Evolutionary conservation across 148 eudicot genomes (phyloP), one percentile per base, ranked within the genome.

Genomic region (Camellia lanceoleosa): DNA sequence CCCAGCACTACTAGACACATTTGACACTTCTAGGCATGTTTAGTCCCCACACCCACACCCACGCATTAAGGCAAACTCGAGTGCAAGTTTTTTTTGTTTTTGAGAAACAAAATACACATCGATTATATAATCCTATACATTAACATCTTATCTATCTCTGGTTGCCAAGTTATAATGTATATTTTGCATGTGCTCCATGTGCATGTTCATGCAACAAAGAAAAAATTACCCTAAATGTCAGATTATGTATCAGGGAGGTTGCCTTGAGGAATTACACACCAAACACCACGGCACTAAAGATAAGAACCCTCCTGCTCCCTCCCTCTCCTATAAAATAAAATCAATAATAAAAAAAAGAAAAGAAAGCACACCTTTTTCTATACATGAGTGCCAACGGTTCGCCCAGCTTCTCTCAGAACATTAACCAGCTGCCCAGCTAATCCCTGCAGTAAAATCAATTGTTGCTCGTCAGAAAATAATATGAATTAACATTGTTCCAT

Each of bases 401-500:
- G 99, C 58, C 94, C 90, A 65, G 98, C 99, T 88, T 97, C 99
- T 86, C 91, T 89, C 43, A 97, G 95, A 90, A 97, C 99, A 84
- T 97, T 97, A 80, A 92, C 91, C 86, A 97, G 85, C 85, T 97
- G 98, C 74, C 98, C 99, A 61, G 98, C 74, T 82, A 97, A 94
- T 52, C 89, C 98, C 99, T 96, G 71, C 42, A 82, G 67, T 51
- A 41, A 80, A 74, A 78, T 18, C 3, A 66, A 51, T 58, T 55
- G 49, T 69, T 64, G 7, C 41, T 55, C 74, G 23, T 62, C 46
- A 13, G 74, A 54, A 56, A 73, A 30, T 68, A 58, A 30, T 30
- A 30, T 47, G 20, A 64, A 73, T 7, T 70, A 51, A 83, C 19
- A 16, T 19, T 61, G 38, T 18, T 66, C 67, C 42, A 75, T 20